phyloP scores from a whole-genome alignment of 768 basidiomycete species.

The Psilocybe cubensis region DNA sequence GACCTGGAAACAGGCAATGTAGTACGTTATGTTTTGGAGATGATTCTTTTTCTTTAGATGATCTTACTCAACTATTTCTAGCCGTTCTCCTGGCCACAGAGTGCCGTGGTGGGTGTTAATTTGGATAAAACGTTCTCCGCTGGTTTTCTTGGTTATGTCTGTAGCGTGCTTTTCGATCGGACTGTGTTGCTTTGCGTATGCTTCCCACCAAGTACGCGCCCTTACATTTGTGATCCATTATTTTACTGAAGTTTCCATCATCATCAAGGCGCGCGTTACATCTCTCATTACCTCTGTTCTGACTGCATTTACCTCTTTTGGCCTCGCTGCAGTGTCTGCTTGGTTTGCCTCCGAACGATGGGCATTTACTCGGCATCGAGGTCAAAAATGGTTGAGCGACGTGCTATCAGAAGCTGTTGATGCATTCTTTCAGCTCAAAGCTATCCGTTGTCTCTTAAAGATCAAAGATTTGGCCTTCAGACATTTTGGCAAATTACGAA shows the following conservation, averaged over 20 bases:
- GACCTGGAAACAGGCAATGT: conserved; percentile 85
- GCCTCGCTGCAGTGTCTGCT: conserved; percentile 67
- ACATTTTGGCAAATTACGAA: conserved; percentile 7
- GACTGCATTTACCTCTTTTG: conserved; percentile 74
- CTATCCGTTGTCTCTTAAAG: conserved; percentile 19
- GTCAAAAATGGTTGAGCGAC: conserved; percentile 73
- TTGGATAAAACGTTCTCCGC: conserved; percentile 85
- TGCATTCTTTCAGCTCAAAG: conserved; percentile 30
- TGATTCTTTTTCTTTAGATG: not conserved
- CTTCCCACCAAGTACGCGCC: conserved; percentile 62
- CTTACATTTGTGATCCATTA: not conserved
- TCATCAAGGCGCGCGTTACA: conserved; percentile 55
- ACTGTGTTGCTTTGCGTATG: conserved; percentile 76
- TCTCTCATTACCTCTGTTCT: conserved; percentile 77
- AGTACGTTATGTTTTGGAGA: conserved; percentile 49
- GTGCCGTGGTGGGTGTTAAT: conserved; percentile 86
- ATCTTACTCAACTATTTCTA: conserved; percentile 27
- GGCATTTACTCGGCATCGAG: conserved; percentile 63
- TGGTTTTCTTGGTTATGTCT: conserved; percentile 83
- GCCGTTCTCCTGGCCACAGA: conserved; percentile 75
- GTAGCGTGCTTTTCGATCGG: conserved; percentile 84
- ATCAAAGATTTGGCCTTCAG: not conserved
- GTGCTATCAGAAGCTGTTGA: conserved; percentile 51
- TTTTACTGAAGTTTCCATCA: not conserved
- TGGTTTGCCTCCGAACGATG: conserved; percentile 78